phyloP scores from a whole-genome alignment of 805 yeast genomes.

The Ogataea wickerhamii region DNA sequence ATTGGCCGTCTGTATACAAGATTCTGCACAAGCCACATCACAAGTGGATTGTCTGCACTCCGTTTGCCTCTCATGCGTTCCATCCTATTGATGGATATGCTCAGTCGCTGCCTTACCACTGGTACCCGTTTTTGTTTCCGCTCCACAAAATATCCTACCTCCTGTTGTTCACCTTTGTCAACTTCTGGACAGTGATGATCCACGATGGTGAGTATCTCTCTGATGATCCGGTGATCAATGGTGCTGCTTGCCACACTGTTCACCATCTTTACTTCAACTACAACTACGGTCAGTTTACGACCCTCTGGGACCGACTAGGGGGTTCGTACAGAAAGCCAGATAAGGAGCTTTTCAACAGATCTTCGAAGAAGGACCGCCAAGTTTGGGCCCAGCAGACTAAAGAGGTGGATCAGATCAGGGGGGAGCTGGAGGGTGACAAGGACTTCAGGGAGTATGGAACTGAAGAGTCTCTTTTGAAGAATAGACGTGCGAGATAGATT shows the following conservation, averaged over 20 bases:
- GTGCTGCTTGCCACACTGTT: constrained; percentile 97
- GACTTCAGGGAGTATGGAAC: constrained; percentile 72
- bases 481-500: constrained; percentile 14
- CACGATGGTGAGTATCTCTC: constrained; percentile 97
- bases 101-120: constrained; percentile 91
- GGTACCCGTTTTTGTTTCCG: constrained; percentile 90
- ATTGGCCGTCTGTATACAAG: constrained; percentile 89
- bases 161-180: constrained; percentile 80
- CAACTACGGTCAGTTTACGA: constrained; percentile 97
- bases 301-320: constrained; percentile 96
- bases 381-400: constrained; percentile 69
- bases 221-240: constrained; percentile 90
- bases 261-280: constrained; percentile 97
- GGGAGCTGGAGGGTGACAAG: constrained; percentile 73
- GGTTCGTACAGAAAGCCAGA: constrained; percentile 93
- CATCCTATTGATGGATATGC: constrained; percentile 96
- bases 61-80: constrained; percentile 97
- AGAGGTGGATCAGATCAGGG: constrained; percentile 76
- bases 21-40: constrained; percentile 93
- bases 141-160: constrained; percentile 84
- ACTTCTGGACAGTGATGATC: constrained; percentile 98
- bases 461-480: constrained; percentile 35
- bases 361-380: constrained; percentile 50
- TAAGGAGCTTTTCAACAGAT: constrained; percentile 69
- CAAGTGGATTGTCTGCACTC: constrained; percentile 98